Evolutionary conservation across 371 early-diverging fungal genomes (phyloP).

Genomic region (Blastocladiella emersonii): DNA sequence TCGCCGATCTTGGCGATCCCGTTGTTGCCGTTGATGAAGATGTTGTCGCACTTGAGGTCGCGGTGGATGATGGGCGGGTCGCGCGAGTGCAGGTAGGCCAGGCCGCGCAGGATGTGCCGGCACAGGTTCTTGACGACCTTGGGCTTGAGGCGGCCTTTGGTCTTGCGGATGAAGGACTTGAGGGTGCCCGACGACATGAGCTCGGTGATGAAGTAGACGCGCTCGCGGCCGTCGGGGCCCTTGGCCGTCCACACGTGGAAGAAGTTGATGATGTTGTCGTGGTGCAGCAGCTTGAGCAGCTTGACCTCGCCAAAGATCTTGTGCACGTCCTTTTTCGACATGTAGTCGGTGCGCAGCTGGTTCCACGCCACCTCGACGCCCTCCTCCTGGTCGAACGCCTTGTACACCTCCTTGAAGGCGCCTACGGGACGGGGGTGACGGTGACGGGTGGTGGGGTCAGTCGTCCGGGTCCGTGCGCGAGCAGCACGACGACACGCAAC

Average conservation of each 20-base stretch:
- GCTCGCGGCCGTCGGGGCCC: constrained; percentile 42
- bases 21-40: constrained; percentile 39
- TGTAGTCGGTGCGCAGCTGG: constrained; percentile 47
- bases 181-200: constrained; percentile 84
- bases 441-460: too few species aligned
- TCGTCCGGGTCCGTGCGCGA: too few species aligned
- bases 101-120: constrained; percentile 62
- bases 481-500: too few species aligned
- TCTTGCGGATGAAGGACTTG: constrained; percentile 58
- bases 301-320: constrained; percentile 26
- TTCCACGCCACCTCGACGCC: constrained; percentile 92
- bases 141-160: constrained; percentile 49
- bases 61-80: constrained; percentile 79
- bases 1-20: constrained; percentile 88
- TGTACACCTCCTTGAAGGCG: constrained; percentile 76
- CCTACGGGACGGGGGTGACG: too few species aligned
- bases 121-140: constrained; percentile 70
- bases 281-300: constrained; percentile 46
- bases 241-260: constrained; percentile 47
- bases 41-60: constrained; percentile 54
- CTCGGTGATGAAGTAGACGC: constrained; percentile 79
- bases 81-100: constrained; percentile 67
- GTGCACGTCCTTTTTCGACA: constrained; percentile 27
- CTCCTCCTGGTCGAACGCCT: constrained; percentile 77
- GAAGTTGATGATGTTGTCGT: constrained; percentile 45